phyloP scores from a whole-genome alignment of 805 yeast species.

The Ogataea paraovalis region DNA sequence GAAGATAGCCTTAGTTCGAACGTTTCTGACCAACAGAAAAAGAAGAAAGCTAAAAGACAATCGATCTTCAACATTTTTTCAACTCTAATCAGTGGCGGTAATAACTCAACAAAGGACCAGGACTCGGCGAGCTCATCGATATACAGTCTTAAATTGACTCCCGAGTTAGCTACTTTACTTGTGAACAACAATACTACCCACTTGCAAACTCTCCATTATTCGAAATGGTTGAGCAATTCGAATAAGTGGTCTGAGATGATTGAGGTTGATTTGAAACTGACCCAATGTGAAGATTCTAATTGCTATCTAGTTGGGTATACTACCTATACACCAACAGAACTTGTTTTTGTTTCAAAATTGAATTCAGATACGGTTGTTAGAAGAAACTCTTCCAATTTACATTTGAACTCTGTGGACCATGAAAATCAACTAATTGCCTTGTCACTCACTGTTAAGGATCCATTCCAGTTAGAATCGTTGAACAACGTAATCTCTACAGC shows the following conservation, averaged over 20 bases:
- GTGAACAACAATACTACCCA: conserved; percentile 7
- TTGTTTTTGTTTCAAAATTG: conserved; percentile 17
- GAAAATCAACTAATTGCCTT: conserved; percentile 5
- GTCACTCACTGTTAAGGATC: conserved; percentile 5
- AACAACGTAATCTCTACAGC: conserved; percentile 3
- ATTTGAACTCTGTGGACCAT: conserved; percentile 10
- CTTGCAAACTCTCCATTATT: conserved; percentile 21
- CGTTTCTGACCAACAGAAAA: neutral
- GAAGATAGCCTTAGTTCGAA: neutral
- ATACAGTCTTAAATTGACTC: neutral
- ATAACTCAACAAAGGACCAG: neutral
- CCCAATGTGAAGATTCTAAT: conserved; percentile 12
- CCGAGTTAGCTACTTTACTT: conserved; percentile 8
- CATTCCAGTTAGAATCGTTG: conserved; percentile 9
- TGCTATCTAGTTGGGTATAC: conserved; percentile 15
- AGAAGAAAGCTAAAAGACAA: conserved; percentile 17
- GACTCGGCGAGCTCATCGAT: neutral
- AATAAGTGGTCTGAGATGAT: conserved; percentile 25
- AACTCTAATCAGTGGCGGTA: conserved; percentile 4
- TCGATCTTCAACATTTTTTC: conserved; percentile 28
- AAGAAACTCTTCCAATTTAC: conserved; percentile 19
- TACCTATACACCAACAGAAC: conserved; percentile 5
- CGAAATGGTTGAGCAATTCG: conserved; percentile 20
- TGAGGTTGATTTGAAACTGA: conserved; percentile 14
- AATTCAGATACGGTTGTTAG: conserved; percentile 12